phyloP scores from a whole-genome alignment of 2,329 filamentous ascomycete species.

The Aspergillus sp. region DNA sequence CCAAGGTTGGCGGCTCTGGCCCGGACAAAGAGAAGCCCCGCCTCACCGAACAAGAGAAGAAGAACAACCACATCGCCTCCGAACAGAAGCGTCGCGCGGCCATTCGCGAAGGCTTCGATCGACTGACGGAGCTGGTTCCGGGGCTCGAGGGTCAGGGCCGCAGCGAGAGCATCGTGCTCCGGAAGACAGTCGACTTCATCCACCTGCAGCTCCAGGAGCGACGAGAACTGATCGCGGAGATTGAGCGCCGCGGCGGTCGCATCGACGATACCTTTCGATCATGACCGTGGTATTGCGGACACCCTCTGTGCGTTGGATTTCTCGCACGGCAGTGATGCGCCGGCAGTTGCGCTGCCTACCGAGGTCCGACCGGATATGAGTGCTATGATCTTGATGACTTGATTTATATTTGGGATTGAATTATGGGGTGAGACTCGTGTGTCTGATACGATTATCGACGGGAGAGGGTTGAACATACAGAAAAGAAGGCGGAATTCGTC shows the following conservation, averaged over 20 bases:
- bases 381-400: conserved; percentile 5
- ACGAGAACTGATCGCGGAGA: conserved; percentile 55
- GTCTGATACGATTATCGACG: background rate
- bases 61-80: conserved; percentile 70
- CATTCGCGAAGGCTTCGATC: conserved; percentile 81
- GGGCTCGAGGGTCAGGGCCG: conserved; percentile 79
- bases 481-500: background rate
- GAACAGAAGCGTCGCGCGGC: conserved; percentile 66
- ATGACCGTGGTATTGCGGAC: conserved; percentile 1
- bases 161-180: conserved; percentile 81
- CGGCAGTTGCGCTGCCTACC: background rate
- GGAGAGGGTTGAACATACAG: background rate
- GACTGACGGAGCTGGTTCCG: conserved; percentile 75
- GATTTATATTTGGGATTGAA: background rate
- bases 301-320: background rate
- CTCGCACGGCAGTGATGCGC: background rate
- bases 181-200: conserved; percentile 67
- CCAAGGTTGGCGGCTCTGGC: conserved; percentile 6
- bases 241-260: conserved; percentile 59
- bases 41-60: conserved; percentile 69
- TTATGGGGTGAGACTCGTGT: background rate
- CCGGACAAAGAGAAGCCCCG: conserved; percentile 57
- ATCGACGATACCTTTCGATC: conserved; percentile 45
- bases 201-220: conserved; percentile 60
- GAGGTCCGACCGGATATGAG: conserved; percentile 1